phyloP scores from a whole-genome alignment of 768 basidiomycete species.

The Holtermanniella nyarrowii region DNA sequence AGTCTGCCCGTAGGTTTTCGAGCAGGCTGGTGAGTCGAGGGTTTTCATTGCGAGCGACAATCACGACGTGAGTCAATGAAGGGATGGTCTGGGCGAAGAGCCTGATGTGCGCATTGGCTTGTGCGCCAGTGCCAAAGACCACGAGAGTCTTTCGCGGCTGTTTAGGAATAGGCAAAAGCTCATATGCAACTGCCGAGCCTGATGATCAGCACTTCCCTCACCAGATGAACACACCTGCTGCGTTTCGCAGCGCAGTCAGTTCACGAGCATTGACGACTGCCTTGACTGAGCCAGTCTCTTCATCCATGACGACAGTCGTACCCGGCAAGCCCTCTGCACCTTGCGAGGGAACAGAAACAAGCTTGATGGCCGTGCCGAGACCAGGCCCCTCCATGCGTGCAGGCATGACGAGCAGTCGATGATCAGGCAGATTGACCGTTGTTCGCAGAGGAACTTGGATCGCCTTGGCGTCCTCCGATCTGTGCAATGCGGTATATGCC shows the following conservation, averaged over 20 bases:
- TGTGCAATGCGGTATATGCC: conserved; percentile 35
- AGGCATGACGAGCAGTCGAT: conserved; percentile 75
- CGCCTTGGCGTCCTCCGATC: conserved; percentile 2
- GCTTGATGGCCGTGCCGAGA: conserved; percentile 54
- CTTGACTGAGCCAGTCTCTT: conserved; percentile 55
- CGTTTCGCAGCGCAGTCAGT: conserved; percentile 71
- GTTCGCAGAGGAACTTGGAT: conserved; percentile 54
- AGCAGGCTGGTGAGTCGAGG: conserved; percentile 30
- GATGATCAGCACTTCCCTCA: conserved; percentile 1
- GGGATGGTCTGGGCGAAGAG: conserved; percentile 26
- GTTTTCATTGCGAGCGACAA: conserved; percentile 43
- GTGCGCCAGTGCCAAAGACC: conserved; percentile 34
- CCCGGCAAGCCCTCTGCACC: conserved; percentile 52
- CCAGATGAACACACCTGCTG: conserved; percentile 51
- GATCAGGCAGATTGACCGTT: conserved; percentile 47
- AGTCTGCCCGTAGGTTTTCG: conserved; percentile 4
- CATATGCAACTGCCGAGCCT: conserved; percentile 33
- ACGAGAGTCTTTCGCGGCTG: conserved; percentile 11
- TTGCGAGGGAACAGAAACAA: conserved; percentile 60
- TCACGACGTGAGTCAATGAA: conserved; percentile 13
- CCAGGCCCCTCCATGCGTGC: conserved; percentile 47
- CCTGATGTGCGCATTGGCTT: conserved; percentile 28
- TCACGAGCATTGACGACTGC: conserved; percentile 67
- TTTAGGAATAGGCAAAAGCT: conserved; percentile 4
- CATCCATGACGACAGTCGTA: conserved; percentile 66